Evolutionary conservation across 2,329 filamentous ascomycete genomes (phyloP), one percentile per base, ranked within the genome.

Genomic region (Diaporthe sp.): DNA sequence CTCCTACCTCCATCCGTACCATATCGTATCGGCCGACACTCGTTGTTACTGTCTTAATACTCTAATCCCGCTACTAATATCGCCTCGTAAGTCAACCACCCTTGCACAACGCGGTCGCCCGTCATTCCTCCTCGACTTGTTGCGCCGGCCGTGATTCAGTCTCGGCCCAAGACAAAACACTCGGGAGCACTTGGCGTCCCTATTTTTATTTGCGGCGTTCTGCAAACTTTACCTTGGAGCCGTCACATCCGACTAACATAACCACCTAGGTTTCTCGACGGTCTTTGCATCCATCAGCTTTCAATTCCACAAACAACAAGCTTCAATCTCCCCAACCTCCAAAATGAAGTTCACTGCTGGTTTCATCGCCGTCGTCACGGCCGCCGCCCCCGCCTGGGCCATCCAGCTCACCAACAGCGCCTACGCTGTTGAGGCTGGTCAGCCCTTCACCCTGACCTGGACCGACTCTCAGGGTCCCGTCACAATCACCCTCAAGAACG

Each of bases 391-490:
- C 71, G 82, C 80, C 71, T 69, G 75, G 72, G 79, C 80, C 63
- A 51, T 74, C n/a, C n/a, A 69, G 68, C 78, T 84, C 73, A 81
- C 79, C 79, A 84, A 83, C 79, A 75, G 70, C 70, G 65, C 59
- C 42, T 82, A 58, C 76, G 74, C 78, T 47, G 76, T 88, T 71
- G 56, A 75, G 55, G 81, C 82, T 73, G 85, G 84, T 75, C 39
- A 81, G 78, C 79, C 85, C 69, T 88, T 87, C 80, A 82, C 80
- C 71, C 80, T 88, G 74, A 86, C 80, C 69, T 88, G 86, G 86
- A 44, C 75, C 66, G 81, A 81, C 37, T 84, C 83, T 44, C 70
- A 75, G 5, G 85, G 85, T 51, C 80, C 84, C 17, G 86, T 87
- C 74, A 86, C 83, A 73, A 79, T 88, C 69, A 79, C 73, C 25